A percentile compares a stretch with the other conserved stretches of the same genome.
Evolutionary conservation across 306 rosid species (phyloP).

Genomic region (Trifolium subterraneum): DNA sequence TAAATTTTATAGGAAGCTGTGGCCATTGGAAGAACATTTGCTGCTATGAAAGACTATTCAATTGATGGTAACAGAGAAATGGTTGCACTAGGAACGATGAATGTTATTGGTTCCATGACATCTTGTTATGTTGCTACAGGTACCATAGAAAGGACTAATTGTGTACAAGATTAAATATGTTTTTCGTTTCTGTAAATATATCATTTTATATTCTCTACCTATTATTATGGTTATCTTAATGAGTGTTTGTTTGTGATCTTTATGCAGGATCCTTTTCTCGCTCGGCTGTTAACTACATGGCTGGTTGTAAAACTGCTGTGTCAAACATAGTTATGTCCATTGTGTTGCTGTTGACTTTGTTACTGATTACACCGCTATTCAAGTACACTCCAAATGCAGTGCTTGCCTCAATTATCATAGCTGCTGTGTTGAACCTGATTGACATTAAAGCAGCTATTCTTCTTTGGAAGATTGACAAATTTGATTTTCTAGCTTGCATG

Average conservation of each 20-base stretch:
- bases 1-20: constrained; percentile 71
- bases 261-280: constrained; percentile 85
- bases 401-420: constrained; percentile 76
- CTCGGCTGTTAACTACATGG: constrained; percentile 85
- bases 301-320: constrained; percentile 82
- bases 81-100: constrained; percentile 94
- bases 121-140: constrained; percentile 89
- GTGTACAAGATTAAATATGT: too few relatives aligned
- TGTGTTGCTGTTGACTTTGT: constrained; percentile 63
- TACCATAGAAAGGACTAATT: constrained; percentile 20
- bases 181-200: too few relatives aligned
- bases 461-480: constrained; percentile 82
- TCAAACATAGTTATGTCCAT: constrained; percentile 84
- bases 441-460: constrained; percentile 59
- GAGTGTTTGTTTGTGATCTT: not conserved
- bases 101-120: constrained; percentile 79
- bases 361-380: constrained; percentile 73
- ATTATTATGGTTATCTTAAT: not conserved
- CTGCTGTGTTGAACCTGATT: constrained; percentile 62
- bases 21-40: constrained; percentile 96
- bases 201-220: not conserved
- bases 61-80: constrained; percentile 91
- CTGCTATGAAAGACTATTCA: constrained; percentile 74
- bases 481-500: constrained; percentile 83
- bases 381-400: constrained; percentile 92